Evolutionary conservation across 192 early-diverging fungal species (phyloP), one percentile per base, ranked within the genome.

Genomic region (Chytriomyces confervae): DNA sequence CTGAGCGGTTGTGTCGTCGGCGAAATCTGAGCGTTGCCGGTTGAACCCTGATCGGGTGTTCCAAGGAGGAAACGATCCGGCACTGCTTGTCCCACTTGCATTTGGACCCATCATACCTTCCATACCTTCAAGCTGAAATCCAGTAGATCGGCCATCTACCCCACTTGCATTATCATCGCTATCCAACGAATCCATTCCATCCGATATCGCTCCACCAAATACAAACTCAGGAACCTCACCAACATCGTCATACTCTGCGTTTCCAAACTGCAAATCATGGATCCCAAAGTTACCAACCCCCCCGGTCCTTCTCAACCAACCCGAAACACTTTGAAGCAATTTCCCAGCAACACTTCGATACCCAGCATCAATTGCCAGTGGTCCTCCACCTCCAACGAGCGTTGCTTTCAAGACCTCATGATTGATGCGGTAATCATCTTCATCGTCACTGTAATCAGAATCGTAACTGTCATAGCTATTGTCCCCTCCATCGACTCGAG

Each of bases 371-470:
- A 13, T 20, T 20, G 53, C 53, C 0, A 57, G 16, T n/a, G 20
- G 16, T 2, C 53, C 53, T 20, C 16, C 63, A 3, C 13, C 13
- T 27, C 36, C 63, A 16, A 27, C 5, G 7, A n/a, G 20, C 11
- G 61, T 44, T 2, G 73, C 73, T 18, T 49, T n/a, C 62, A 66
- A 23, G 18, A n/a, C 46, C 18, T 49, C 13, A 50, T 66, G 9
- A 62, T 76, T 44, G 66, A 78, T 23, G 47, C 64, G 48, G 49
- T 50, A 20, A 13, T 63, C 53, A 27, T 67, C 76, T 36, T 84
- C 81, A 24, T 82, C 81, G 62, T 57, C 48, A 24, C 66, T 46
- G 66, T 84, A 78, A 27, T 82, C 81, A 44, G 47, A 29, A 24
- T 73, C 51, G 66, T 53, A 57, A 23, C 51, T 74, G 16, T 76